phyloP scores from a whole-genome alignment of 306 rosid genomes.

The Castanea crenata region DNA sequence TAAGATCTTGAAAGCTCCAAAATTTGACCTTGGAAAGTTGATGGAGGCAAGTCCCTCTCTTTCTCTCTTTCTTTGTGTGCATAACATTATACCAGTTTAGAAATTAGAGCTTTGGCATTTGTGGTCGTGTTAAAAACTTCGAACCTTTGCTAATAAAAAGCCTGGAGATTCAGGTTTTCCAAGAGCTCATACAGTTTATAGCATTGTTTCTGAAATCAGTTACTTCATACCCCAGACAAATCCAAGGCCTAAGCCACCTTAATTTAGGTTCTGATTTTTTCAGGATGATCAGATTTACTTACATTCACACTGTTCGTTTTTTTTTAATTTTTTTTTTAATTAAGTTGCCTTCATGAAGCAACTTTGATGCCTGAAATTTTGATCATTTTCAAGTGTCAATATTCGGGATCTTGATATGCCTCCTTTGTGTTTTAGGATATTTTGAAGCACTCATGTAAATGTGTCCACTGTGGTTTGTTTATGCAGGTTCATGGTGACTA shows the following conservation, averaged over 20 bases:
- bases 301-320: neutral
- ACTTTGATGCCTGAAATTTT: neutral
- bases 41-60: slow-evolving; percentile 64
- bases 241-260: neutral
- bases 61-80: neutral
- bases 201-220: neutral
- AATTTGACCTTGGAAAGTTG: slow-evolving; percentile 87
- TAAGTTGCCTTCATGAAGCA: neutral
- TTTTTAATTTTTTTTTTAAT: neutral
- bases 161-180: neutral
- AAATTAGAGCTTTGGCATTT: neutral
- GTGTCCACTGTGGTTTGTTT: neutral
- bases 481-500: slow-evolving; percentile 83
- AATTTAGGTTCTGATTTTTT: neutral
- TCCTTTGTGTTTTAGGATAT: neutral
- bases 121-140: neutral
- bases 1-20: slow-evolving; percentile 92
- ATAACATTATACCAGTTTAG: neutral
- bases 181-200: neutral
- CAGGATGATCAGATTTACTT: neutral
- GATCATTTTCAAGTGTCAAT: neutral
- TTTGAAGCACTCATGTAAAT: neutral
- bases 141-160: neutral
- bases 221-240: neutral
- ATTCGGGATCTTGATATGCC: neutral